Evolutionary conservation across 106 monocot species (phyloP), one percentile per base, ranked within the genome.

Genomic region (Narthecium ossifragum): DNA sequence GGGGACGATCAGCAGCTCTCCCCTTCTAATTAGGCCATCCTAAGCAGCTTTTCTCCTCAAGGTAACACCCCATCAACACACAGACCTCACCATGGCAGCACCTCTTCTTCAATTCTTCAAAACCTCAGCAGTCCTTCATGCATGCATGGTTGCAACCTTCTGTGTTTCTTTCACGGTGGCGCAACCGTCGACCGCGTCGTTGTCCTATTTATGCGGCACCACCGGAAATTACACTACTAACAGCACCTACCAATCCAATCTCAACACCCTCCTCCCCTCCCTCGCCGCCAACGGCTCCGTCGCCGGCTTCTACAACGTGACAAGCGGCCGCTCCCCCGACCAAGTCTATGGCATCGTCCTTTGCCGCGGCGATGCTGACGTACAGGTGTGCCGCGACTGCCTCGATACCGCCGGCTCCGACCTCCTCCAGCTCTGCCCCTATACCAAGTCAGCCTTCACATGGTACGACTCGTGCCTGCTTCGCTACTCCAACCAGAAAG

Each of bases 391-490:
- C 53, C 31, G 32, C 20, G 31, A 10, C 24, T 83, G 82, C 53
- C 65, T 83, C 24, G 24, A 33, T 20, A 4, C 30, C 4, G 51
- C 70, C 0, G 22, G 34, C 9, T 11, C 17, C 2, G 62, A 58
- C 20, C 14, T 67, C 25, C 43, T 43, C n/a, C 21, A 12, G 1
- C 40, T 31, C 0, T 82, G 82, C 22, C 51, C 66, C 8, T 3
- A 46, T 26, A 43, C 0, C 9, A 71, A 53, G 41, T 39, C 32
- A 1, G 78, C 74, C 12, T 13, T 27, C 15, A 48, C 78, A 17
- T 74, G 56, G 65, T 70, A 78, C 31, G 77, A 82, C 17, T 1
- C 32, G 17, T 82, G 82, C 77, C 4, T 50, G 27, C 64, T 82
- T 20, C 69, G 69, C 22, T 82, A 69, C 49, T 64, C 67, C 18